phyloP scores from a whole-genome alignment of 352 stramenopile genomes.

The Phytophthora ramorum region DNA sequence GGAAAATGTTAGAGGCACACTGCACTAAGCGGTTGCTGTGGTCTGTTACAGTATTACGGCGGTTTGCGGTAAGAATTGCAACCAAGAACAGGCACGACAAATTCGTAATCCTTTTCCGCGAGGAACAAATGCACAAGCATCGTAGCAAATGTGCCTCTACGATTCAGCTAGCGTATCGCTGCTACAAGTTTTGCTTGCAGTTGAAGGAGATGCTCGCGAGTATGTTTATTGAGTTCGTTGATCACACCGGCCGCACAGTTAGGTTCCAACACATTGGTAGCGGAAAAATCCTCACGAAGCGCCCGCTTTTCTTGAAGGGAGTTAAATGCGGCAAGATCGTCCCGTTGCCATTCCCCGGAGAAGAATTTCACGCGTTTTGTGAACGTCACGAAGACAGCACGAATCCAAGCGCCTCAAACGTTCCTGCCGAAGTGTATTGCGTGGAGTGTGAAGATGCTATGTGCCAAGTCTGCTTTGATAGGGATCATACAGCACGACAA shows the following conservation, averaged over 20 bases:
- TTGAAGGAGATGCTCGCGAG: constrained; percentile 50
- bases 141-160: constrained; percentile 34
- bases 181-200: constrained; percentile 54
- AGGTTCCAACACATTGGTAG: constrained; percentile 55
- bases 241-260: constrained; percentile 50
- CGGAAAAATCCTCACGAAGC: constrained; percentile 38
- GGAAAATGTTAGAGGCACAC: constrained; percentile 48
- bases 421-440: constrained; percentile 65
- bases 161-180: constrained; percentile 56
- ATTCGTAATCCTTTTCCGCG: constrained; percentile 51
- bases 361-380: constrained; percentile 75
- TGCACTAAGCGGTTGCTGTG: constrained; percentile 55
- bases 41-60: constrained; percentile 48
- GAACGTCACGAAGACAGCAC: constrained; percentile 67
- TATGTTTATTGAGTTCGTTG: constrained; percentile 72
- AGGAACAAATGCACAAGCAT: constrained; percentile 41
- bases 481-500: constrained; percentile 61
- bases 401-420: constrained; percentile 19
- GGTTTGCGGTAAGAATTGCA: constrained; percentile 51
- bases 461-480: constrained; percentile 66
- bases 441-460: constrained; percentile 76
- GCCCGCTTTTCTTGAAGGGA: constrained; percentile 63
- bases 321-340: constrained; percentile 57
- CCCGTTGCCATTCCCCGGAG: constrained; percentile 69
- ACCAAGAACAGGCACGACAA: constrained; percentile 48